phyloP scores from a whole-genome alignment of 495 filamentous ascomycete genomes.

The Podospora pseudocomata region DNA sequence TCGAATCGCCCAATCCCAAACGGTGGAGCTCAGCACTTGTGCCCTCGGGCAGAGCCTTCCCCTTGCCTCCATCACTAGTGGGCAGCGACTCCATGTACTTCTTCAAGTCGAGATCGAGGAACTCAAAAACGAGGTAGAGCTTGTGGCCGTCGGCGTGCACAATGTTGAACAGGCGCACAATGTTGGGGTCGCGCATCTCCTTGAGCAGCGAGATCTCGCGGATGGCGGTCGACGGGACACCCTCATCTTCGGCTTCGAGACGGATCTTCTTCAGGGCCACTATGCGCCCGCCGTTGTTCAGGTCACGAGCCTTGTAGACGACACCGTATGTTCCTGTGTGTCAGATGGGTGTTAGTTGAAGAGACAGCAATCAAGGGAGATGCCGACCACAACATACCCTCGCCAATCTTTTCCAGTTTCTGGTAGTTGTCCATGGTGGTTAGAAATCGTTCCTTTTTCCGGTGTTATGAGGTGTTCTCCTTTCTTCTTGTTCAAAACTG shows the following conservation, averaged over 20 bases:
- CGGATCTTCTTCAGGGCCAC: conserved; percentile 98
- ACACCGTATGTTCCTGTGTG: conserved; percentile 81
- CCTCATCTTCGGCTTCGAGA: conserved; percentile 94
- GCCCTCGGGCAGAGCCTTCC: conserved; percentile 82
- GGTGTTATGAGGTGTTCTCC: neutral
- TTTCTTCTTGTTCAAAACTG: neutral
- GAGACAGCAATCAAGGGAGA: neutral
- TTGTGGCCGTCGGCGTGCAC: conserved; percentile 97
- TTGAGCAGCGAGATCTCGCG: conserved; percentile 95
- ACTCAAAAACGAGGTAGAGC: conserved; percentile 92
- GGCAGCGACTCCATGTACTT: conserved; percentile 99
- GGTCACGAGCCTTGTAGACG: conserved; percentile 87
- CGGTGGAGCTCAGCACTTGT: conserved; percentile 59
- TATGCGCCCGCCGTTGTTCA: conserved; percentile 70
- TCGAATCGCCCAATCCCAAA: conserved; percentile 78
- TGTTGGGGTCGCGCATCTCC: conserved; percentile 95
- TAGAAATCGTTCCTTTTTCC: neutral
- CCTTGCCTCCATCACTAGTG: conserved; percentile 81
- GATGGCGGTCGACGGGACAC: conserved; percentile 93
- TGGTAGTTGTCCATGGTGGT: conserved; percentile 93
- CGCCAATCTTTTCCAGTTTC: conserved; percentile 99
- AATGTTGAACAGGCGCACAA: conserved; percentile 88
- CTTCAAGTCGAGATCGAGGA: conserved; percentile 89
- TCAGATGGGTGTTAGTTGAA: neutral
- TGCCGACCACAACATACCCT: conserved; percentile 58